phyloP scores from a whole-genome alignment of 2,329 filamentous ascomycete species.

The Cryphonectria japonica region DNA sequence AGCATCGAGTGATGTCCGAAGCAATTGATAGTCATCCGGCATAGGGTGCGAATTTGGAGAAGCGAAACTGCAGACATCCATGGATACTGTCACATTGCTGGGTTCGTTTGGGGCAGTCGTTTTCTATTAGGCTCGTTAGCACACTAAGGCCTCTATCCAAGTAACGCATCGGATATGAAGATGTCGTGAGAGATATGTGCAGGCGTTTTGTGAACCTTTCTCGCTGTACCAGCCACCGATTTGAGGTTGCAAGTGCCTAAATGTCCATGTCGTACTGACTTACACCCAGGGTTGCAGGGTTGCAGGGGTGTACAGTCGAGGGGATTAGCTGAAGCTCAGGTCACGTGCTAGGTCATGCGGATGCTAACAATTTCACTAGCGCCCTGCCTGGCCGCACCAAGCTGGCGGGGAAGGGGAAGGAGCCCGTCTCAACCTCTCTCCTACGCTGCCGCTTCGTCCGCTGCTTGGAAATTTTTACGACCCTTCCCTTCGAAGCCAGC shows the following conservation, averaged over 20 bases:
- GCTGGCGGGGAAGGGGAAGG: conserved; percentile 17
- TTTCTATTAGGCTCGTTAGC: too few species aligned
- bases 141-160: neutral
- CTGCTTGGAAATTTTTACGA: conserved; percentile 29
- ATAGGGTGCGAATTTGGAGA: neutral
- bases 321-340: neutral
- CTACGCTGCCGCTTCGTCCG: conserved; percentile 26
- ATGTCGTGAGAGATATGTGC: neutral
- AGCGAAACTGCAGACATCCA: neutral
- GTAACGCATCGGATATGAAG: neutral
- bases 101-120: neutral
- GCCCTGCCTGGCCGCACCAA: conserved; percentile 19
- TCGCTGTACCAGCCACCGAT: neutral
- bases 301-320: neutral
- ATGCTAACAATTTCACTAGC: conserved; percentile 28
- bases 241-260: neutral
- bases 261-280: neutral
- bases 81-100: neutral
- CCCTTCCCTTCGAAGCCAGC: conserved; percentile 31
- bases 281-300: neutral
- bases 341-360: conserved; percentile 29
- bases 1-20: neutral
- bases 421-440: conserved; percentile 24
- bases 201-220: neutral
- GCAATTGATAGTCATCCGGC: neutral